Conservation (phyloP, 2,329 filamentous ascomycete genomes). For the Hymenoscyphus fraxineus region DNA sequence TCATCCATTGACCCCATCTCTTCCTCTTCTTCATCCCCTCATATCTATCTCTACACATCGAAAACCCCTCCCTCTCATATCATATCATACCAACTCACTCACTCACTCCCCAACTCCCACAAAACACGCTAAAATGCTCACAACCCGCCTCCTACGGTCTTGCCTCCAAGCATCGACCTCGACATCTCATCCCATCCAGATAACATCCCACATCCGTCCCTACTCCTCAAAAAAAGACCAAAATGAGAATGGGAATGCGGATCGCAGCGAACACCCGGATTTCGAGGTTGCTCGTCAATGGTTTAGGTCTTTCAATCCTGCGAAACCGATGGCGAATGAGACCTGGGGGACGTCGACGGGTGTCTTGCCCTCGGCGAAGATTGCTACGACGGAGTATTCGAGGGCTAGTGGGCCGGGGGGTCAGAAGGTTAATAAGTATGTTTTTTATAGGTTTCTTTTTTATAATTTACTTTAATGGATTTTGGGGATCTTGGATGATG, state of each 20-base stretch:
- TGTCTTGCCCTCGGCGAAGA: constrained; percentile 13
- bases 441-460: background rate
- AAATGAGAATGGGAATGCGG: background rate
- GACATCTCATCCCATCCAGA: constrained; percentile 6
- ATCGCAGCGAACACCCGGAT: constrained; percentile 21
- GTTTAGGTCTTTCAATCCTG: constrained; percentile 25
- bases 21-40: too few relatives aligned
- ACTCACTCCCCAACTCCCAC: background rate
- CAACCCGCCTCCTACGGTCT: background rate
- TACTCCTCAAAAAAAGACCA: constrained; percentile 19
- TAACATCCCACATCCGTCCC: constrained; percentile 10
- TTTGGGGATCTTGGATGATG: too few relatives aligned
- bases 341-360: too few relatives aligned
- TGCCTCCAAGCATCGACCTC: background rate
- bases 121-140: background rate
- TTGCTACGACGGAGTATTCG: constrained; percentile 29
- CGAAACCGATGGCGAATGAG: background rate
- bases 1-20: too few relatives aligned
- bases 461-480: constrained; percentile 7
- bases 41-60: too few relatives aligned
- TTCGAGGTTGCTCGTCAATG: constrained; percentile 31
- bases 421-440: constrained; percentile 37
- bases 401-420: constrained; percentile 33
- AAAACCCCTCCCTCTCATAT: background rate
- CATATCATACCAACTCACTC: background rate